Evolutionary conservation across 116 monocot genomes (phyloP).

Genomic region (Papilionanthe hybrid): DNA sequence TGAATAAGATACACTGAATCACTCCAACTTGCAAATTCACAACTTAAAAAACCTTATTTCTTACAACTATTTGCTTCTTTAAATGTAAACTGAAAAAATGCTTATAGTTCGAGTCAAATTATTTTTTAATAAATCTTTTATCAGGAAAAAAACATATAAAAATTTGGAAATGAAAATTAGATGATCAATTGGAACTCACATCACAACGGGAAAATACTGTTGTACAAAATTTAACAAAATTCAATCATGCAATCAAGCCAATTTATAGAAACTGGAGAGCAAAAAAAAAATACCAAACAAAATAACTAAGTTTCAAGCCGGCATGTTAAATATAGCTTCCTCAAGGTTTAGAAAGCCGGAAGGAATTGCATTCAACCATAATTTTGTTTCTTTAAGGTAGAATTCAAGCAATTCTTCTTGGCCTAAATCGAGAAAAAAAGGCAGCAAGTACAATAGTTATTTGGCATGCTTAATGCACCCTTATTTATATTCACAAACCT

Average conservation of each 20-base stretch:
- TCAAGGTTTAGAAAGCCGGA: not conserved
- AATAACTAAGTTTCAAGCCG: not conserved
- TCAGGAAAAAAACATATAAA: not conserved
- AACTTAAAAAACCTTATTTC: not conserved
- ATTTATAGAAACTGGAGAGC: not conserved
- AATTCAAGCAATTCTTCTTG: not conserved
- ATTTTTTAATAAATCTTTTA: not conserved
- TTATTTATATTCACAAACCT: not conserved
- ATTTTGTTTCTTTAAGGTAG: not conserved
- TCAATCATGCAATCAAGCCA: not conserved
- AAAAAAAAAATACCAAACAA: not conserved
- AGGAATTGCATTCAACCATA: not conserved
- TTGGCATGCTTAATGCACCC: not conserved
- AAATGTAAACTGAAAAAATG: not conserved
- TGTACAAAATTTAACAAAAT: not conserved
- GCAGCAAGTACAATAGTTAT: not conserved
- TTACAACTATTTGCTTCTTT: not conserved
- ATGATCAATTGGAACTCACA: not conserved
- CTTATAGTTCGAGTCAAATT: not conserved
- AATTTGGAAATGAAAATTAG: not conserved
- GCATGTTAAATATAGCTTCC: not conserved
- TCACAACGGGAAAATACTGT: not conserved
- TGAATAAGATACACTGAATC: not conserved
- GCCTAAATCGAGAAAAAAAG: not conserved
- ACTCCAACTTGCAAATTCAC: not conserved